Percentiles rank a stretch among this genome's conserved stretches.
phyloP scores from a whole-genome alignment of 179 eudicot genomes.

The Heliamphora ciliata region DNA sequence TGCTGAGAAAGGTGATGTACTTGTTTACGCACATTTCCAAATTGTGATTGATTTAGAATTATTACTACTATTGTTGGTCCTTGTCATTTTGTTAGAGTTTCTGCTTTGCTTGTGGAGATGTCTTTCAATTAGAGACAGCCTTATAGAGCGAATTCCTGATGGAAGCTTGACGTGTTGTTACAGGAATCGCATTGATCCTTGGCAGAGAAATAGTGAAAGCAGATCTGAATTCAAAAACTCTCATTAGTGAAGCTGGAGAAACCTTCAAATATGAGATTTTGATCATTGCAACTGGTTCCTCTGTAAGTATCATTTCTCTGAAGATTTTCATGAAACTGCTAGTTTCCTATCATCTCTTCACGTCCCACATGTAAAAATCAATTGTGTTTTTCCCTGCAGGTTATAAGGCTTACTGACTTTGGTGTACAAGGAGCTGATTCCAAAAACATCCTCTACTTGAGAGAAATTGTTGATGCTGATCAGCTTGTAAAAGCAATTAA shows the following conservation, averaged over 20 bases:
- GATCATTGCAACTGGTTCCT: slow-evolving; percentile 90
- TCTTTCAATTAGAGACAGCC: neutral
- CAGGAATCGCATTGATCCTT: slow-evolving; percentile 76
- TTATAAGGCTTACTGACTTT: slow-evolving; percentile 74
- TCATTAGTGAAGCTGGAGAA: slow-evolving; percentile 74
- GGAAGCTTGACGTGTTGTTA: slow-evolving; percentile 9
- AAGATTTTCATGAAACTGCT: slow-evolving; percentile 6
- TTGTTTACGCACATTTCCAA: neutral
- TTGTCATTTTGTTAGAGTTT: neutral
- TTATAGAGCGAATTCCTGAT: neutral
- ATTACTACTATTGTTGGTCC: neutral
- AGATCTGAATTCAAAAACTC: slow-evolving; percentile 77
- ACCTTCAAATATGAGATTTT: slow-evolving; percentile 51
- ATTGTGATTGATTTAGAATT: neutral
- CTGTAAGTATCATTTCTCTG: slow-evolving; percentile 35
- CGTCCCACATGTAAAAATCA: neutral
- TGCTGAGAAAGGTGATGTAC: slow-evolving; percentile 59
- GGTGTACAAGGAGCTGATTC: slow-evolving; percentile 96
- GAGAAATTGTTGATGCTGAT: slow-evolving; percentile 96
- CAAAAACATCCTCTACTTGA: slow-evolving; percentile 78
- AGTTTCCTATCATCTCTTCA: neutral
- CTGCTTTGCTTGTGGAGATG: neutral
- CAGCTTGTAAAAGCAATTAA: slow-evolving; percentile 75
- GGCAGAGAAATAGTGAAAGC: slow-evolving; percentile 81
- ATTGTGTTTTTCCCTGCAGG: slow-evolving; percentile 37